Conservation (phyloP, 345 rosid genomes). For the Camelina hispida region DNA sequence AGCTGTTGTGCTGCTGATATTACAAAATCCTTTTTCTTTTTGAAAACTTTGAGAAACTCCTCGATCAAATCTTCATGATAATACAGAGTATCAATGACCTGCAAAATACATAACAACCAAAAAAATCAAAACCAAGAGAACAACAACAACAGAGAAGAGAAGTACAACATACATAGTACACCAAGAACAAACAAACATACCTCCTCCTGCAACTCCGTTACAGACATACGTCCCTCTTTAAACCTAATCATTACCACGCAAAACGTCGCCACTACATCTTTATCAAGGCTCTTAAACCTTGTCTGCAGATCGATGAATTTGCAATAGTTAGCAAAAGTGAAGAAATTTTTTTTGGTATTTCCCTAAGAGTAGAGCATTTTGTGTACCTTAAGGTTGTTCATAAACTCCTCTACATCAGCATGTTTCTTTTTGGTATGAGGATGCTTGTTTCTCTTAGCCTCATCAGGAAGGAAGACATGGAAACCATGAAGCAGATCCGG, state of each 20-base stretch:
- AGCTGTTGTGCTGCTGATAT: background rate
- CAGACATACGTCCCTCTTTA: constrained; percentile 3
- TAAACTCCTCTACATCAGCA: constrained; percentile 3
- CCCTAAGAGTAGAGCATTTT: background rate
- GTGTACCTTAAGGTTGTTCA: constrained; percentile 30
- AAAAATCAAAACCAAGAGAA: constrained; percentile 19
- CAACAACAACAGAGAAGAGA: background rate
- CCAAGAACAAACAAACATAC: constrained; percentile 3
- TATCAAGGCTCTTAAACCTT: constrained; percentile 22
- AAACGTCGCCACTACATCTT: constrained; percentile 2
- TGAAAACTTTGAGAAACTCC: constrained; percentile 1
- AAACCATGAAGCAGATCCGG: no score
- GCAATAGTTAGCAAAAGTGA: background rate
- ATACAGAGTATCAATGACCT: constrained; percentile 26
- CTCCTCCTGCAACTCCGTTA: background rate
- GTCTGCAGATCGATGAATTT: background rate
- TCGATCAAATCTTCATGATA: constrained; percentile 40
- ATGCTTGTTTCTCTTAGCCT: no score
- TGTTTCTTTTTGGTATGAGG: background rate
- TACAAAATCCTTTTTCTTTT: background rate
- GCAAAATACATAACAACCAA: constrained; percentile 6
- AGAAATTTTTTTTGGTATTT: background rate
- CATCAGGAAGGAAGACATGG: no score
- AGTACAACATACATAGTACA: background rate
- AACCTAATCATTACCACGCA: background rate